Evolutionary conservation across 257 asterid species (phyloP).

Genomic region (Salvia hispanica): DNA sequence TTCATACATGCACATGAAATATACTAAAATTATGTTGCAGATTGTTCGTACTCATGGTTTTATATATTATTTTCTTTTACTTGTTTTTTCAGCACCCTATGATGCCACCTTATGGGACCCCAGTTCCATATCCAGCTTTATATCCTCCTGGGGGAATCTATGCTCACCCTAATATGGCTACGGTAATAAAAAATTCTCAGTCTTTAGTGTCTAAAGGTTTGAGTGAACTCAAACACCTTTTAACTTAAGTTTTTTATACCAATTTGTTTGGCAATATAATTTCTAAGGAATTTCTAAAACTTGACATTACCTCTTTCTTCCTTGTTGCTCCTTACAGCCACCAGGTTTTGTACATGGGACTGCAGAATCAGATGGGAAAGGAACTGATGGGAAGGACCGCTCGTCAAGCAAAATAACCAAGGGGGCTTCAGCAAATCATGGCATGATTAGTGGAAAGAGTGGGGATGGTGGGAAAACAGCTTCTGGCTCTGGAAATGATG

Average conservation of each 20-base stretch:
- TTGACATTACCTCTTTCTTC: conserved; percentile 22
- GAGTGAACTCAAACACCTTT: conserved; percentile 12
- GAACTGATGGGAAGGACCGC: conserved; percentile 63
- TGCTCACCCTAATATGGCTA: conserved; percentile 83
- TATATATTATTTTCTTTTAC: not conserved
- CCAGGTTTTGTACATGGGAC: conserved; percentile 53
- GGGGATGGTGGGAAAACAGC: conserved; percentile 66
- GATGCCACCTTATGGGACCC: conserved; percentile 97
- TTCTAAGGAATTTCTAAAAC: not conserved
- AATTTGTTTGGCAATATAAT: not conserved
- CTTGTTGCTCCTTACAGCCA: conserved; percentile 38
- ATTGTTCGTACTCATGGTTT: conserved; percentile 8
- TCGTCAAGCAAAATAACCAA: conserved; percentile 57
- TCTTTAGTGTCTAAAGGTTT: conserved; percentile 10
- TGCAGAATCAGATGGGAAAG: conserved; percentile 63
- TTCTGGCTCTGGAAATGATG: conserved; percentile 91
- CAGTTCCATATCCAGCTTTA: conserved; percentile 90
- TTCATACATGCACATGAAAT: conserved; percentile 8
- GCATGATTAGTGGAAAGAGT: conserved; percentile 45
- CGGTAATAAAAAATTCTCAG: conserved; percentile 49
- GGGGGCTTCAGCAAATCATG: conserved; percentile 54
- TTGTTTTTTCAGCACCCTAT: conserved; percentile 73
- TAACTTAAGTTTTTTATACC: not conserved
- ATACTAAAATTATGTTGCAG: not conserved
- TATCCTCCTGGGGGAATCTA: conserved; percentile 91